These are phyloP conservation scores for Penicillium argentinense DNA, from an alignment of 495 filamentous ascomycete species.

Conservation along the genomic window DNA sequence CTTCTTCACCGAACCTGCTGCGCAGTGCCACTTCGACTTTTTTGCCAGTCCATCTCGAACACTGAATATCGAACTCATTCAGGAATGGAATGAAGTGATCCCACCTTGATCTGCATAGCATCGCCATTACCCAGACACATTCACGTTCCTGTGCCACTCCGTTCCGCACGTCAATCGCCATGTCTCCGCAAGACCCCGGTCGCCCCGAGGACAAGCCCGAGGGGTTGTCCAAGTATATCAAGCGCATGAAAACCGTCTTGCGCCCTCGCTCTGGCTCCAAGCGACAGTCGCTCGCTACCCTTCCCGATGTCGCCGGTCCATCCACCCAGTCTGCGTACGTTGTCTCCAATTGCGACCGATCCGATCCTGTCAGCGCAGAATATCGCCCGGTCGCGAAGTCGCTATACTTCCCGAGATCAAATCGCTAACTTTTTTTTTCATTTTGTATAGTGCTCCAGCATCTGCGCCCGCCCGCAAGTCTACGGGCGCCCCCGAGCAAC, in stretches of 20 bases:
- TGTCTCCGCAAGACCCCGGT: slow-evolving; percentile 29
- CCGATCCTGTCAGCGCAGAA: no score
- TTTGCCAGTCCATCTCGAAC: not conserved
- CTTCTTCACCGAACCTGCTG: not conserved
- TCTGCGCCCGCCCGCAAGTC: slow-evolving; percentile 9
- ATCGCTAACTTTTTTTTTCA: slow-evolving; percentile 3
- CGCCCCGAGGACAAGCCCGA: slow-evolving; percentile 53
- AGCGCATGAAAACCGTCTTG: slow-evolving; percentile 63
- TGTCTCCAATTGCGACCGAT: slow-evolving; percentile 10
- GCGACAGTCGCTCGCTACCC: slow-evolving; percentile 27
- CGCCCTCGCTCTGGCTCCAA: slow-evolving; percentile 52
- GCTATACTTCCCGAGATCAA: slow-evolving; percentile 5
- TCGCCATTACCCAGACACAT: slow-evolving; percentile 12
- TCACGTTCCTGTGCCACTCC: slow-evolving; percentile 17
- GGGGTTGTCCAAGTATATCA: slow-evolving; percentile 61
- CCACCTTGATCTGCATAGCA: slow-evolving; percentile 11
- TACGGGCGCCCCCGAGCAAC: slow-evolving; percentile 19
- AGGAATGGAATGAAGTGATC: slow-evolving; percentile 16
- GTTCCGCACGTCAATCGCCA: slow-evolving; percentile 12
- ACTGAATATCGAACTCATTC: not conserved
- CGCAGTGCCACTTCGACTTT: not conserved
- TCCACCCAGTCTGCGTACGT: slow-evolving; percentile 31
- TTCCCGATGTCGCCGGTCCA: slow-evolving; percentile 11
- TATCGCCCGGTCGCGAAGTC: slow-evolving; percentile 9
- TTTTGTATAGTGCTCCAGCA: slow-evolving; percentile 17